Evolutionary conservation across 257 asterid genomes (phyloP).

Genomic region (Lycium ferocissimum): DNA sequence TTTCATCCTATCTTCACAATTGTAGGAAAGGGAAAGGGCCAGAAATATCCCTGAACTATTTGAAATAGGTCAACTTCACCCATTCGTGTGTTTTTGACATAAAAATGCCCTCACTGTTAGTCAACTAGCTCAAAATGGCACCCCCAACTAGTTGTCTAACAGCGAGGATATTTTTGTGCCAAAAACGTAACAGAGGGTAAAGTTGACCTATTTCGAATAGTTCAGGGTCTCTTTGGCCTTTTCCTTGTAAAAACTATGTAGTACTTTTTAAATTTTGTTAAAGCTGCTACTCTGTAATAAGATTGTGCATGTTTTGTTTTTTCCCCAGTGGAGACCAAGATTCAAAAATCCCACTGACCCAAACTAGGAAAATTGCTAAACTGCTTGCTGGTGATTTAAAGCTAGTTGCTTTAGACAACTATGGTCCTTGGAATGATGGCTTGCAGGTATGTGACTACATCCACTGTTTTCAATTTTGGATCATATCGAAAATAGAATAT

Average conservation of each 20-base stretch:
- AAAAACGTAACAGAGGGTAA: neutral
- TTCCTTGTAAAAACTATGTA: neutral
- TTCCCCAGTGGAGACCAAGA: conserved; percentile 45
- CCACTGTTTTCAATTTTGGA: neutral
- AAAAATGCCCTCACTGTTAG: neutral
- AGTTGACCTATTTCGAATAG: neutral
- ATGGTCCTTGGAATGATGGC: conserved; percentile 47
- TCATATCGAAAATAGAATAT: neutral
- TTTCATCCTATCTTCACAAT: neutral
- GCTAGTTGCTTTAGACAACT: conserved; percentile 30
- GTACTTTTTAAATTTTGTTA: neutral
- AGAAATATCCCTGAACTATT: neutral
- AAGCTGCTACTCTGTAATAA: neutral
- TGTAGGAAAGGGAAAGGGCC: neutral
- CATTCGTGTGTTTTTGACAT: neutral
- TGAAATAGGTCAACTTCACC: neutral
- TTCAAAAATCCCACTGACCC: conserved; percentile 37
- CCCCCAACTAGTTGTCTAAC: neutral
- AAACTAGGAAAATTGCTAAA: conserved; percentile 37
- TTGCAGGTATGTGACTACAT: conserved; percentile 35
- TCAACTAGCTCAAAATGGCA: neutral
- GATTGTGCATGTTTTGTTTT: neutral
- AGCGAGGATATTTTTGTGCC: neutral
- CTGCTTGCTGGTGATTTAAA: conserved; percentile 31
- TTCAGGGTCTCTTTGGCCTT: neutral